These are phyloP conservation scores for Akanthomyces muscarius DNA, from an alignment of 2,329 filamentous ascomycete species.

Conservation along the genomic window DNA sequence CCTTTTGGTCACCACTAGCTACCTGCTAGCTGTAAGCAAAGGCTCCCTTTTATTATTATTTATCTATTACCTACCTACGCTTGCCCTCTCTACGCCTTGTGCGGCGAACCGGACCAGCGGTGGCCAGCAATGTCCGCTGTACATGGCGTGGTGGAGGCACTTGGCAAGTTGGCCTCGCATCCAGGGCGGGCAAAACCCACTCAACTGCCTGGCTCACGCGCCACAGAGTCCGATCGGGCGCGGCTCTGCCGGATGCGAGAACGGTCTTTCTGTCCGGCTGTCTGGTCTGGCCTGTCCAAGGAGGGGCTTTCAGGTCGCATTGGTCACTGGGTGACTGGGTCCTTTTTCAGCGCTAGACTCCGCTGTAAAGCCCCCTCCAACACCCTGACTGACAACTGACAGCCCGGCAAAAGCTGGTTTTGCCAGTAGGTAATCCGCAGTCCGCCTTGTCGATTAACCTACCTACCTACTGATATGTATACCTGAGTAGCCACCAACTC, in stretches of 20 bases:
- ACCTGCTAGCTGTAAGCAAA: no score
- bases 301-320: neutral
- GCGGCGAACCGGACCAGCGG: no score
- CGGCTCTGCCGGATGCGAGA: conserved; percentile 12
- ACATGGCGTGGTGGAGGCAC: no score
- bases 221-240: conserved; percentile 12
- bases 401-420: neutral
- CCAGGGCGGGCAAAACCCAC: conserved; percentile 1
- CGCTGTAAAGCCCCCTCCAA: neutral
- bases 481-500: neutral
- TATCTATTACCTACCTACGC: no score
- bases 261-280: no score
- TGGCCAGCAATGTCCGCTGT: no score
- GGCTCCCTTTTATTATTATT: no score
- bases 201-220: neutral
- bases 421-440: neutral
- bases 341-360: neutral
- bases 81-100: no score
- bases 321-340: neutral
- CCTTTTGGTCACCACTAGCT: no score
- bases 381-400: neutral
- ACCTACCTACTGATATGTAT: neutral
- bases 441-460: neutral
- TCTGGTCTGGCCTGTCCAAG: no score
- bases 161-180: neutral